Base-by-base conservation (phyloP, 371 early-diverging fungal species). In the Mucor circinelloides region DNA sequence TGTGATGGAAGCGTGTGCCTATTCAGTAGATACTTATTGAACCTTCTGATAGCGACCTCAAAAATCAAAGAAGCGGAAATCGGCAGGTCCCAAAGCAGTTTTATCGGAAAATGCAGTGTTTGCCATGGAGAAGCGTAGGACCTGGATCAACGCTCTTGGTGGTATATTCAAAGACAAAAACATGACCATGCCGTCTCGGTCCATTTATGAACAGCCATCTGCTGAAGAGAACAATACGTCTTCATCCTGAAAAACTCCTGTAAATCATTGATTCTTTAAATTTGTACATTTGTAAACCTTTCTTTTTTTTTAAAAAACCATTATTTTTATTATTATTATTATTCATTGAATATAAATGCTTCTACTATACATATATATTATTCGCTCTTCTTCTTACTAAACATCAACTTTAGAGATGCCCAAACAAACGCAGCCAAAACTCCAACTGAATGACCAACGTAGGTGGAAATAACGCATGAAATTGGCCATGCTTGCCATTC, bases 1-100 rank as follows among this genome's bases (percentile, higher is more conserved):
- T 86, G 30, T n/a, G 15, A 15, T 42, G 2, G 32, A 10, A 17
- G 9, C 30, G 0, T 17, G 19, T 10, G 3, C 15, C 6, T 8
- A 31, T 5, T 31, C 15, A 31, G 40, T 42, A 59, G 12, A 12
- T 21, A 59, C 46, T 60, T 38, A 38, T 44, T 19, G 7, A 15
- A 13, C 42, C 13, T 44, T 19, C 8, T 15, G 66, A n/a, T 77
- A 85, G 87, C 85, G 91, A 34, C 85, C 84, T 58, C 88, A 89
- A 74, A 90, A 90, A 66, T 86, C 92, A 31, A 91, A 90, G 75
- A 90, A 92, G 75, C 86, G 88, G 66, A 81, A 91, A 87, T 75
- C 71, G 1, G 81, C 86, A 9, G 75, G 86, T 9, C 80, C 82
- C 3, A 82, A 85, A 55, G 63, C 75, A 0, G 68, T 87, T 0